Conservation (phyloP, 768 basidiomycete species). For the Tricholoma terreum region DNA sequence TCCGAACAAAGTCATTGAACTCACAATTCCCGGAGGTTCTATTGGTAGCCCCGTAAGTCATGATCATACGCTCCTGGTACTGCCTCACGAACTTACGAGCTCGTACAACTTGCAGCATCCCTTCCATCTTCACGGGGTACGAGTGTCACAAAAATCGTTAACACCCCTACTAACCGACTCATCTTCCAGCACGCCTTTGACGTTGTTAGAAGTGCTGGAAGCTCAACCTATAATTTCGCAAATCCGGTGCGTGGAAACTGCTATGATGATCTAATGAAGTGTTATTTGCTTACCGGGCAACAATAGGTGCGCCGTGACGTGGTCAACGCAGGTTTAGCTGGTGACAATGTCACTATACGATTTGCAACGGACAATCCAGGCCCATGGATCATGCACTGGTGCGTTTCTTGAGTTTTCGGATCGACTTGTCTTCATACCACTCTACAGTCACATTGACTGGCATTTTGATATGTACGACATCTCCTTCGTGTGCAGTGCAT, state of each 20-base stretch:
- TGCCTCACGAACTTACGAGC: not conserved
- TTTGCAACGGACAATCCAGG: conserved; percentile 63
- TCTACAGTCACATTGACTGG: conserved; percentile 32
- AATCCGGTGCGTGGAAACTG: conserved; percentile 42
- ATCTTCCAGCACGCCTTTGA: conserved; percentile 30
- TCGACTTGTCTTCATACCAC: not conserved
- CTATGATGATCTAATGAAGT: no score
- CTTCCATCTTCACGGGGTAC: conserved; percentile 39
- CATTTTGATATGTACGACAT: conserved; percentile 28
- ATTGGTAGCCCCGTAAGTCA: conserved; percentile 24
- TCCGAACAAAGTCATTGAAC: conserved; percentile 34
- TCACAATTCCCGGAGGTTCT: conserved; percentile 28
- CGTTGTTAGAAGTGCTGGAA: conserved; percentile 33
- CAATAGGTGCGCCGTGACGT: conserved; percentile 43
- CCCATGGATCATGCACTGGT: conserved; percentile 42
- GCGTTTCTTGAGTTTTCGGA: not conserved
- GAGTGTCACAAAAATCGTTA: conserved; percentile 1
- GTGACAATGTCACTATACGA: conserved; percentile 43
- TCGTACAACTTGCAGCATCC: conserved; percentile 30
- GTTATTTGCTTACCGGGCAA: no score
- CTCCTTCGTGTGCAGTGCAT: not conserved
- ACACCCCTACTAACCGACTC: not conserved
- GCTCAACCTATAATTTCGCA: conserved; percentile 30
- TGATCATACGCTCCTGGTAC: not conserved
- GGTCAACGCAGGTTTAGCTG: conserved; percentile 27